Conservation (phyloP, 2,329 filamentous ascomycete genomes). For the Alternaria postmessia region DNA sequence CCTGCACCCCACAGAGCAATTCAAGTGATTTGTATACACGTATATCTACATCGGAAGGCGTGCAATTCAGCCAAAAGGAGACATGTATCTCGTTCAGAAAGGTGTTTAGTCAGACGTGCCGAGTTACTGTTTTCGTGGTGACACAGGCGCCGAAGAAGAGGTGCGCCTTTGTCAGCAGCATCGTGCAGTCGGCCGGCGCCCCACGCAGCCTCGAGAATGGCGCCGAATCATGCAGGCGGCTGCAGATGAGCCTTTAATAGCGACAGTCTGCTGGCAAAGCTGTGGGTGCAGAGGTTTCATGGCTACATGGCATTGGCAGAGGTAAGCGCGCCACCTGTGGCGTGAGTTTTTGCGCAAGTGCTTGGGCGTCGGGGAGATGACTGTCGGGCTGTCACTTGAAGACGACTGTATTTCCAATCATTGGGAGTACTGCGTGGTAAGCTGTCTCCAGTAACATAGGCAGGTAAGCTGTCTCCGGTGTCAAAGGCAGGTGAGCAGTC, state of each 20-base stretch:
- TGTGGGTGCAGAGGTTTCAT: background rate
- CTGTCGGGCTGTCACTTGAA: too few relatives aligned
- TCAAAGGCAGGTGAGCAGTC: background rate
- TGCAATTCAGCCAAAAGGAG: background rate
- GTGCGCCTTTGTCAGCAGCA: conserved; percentile 19
- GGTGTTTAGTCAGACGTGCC: conserved; percentile 3
- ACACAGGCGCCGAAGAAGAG: background rate
- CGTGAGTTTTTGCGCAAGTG: background rate
- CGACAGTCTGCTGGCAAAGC: background rate
- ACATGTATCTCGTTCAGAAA: too few relatives aligned
- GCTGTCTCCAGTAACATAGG: too few relatives aligned
- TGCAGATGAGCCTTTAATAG: background rate
- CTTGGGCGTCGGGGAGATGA: background rate
- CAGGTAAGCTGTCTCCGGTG: too few relatives aligned
- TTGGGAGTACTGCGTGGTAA: too few relatives aligned
- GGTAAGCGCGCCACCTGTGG: conserved; percentile 2
- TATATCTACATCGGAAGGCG: background rate
- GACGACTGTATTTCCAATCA: too few relatives aligned
- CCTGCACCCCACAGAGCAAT: background rate
- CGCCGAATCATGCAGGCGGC: conserved; percentile 3
- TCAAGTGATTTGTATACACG: background rate
- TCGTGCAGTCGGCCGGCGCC: conserved; percentile 6
- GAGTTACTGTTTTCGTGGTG: background rate
- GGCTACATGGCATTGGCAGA: conserved; percentile 1
- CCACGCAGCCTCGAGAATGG: conserved; percentile 8